These are phyloP conservation scores for Aspergillus tanneri DNA, from an alignment of 2,329 filamentous ascomycete species.

Conservation along the genomic window DNA sequence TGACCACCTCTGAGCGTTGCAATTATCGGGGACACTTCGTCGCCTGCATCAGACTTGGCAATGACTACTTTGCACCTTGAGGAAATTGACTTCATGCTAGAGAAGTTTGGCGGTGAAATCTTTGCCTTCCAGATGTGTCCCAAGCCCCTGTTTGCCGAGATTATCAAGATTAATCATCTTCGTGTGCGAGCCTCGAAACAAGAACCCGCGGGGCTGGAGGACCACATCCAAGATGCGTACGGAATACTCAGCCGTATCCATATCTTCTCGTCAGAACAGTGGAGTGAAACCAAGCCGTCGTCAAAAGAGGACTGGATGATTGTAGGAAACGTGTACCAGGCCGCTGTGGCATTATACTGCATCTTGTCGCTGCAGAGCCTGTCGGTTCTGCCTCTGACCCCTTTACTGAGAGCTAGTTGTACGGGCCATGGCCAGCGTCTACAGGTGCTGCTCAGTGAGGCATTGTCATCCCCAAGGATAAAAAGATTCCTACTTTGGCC, in stretches of 20 bases:
- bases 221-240: constrained; percentile 19
- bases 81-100: constrained; percentile 26
- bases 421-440: neutral
- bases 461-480: constrained; percentile 13
- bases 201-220: neutral
- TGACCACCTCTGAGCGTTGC: constrained; percentile 25
- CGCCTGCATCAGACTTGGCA: constrained; percentile 33
- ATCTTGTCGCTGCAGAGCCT: constrained; percentile 39
- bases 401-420: constrained; percentile 10
- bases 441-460: constrained; percentile 18
- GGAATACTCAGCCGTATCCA: constrained; percentile 28
- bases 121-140: constrained; percentile 34
- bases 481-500: constrained; percentile 37
- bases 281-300: constrained; percentile 29
- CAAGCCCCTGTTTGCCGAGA: constrained; percentile 31
- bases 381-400: constrained; percentile 25
- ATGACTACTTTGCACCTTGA: constrained; percentile 26
- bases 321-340: constrained; percentile 32
- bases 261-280: constrained; percentile 30
- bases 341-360: constrained; percentile 38
- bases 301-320: constrained; percentile 29
- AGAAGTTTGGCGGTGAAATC: constrained; percentile 18
- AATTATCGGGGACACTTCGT: constrained; percentile 40
- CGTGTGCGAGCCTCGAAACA: constrained; percentile 23
- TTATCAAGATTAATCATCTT: constrained; percentile 40